Evolutionary conservation across 129 eudicot species (phyloP).

Genomic region (Helianthus annuus): DNA sequence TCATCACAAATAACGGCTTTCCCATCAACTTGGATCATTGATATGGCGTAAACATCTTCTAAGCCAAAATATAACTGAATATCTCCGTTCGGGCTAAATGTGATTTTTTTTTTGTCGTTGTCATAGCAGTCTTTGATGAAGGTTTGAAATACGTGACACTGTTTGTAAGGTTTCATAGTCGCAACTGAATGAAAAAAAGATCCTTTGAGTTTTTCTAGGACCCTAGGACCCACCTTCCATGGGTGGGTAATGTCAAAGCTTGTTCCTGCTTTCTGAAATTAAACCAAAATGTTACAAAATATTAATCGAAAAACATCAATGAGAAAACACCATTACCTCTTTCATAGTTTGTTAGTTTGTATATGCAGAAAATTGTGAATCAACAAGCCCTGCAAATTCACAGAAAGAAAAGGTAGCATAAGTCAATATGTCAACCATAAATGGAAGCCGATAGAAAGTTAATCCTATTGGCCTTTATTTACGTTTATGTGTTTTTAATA

Average conservation of each 20-base stretch:
- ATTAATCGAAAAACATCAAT: background rate
- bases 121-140: background rate
- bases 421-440: background rate
- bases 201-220: background rate
- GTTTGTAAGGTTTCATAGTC: background rate
- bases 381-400: slow-evolving; percentile 1
- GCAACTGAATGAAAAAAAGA: background rate
- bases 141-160: background rate
- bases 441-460: too few species aligned
- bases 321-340: background rate
- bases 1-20: background rate
- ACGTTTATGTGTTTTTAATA: too few species aligned
- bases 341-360: background rate
- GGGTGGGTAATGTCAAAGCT: background rate
- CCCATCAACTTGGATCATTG: background rate
- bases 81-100: background rate
- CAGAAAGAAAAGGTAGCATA: background rate
- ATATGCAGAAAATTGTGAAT: background rate
- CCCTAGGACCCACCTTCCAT: background rate
- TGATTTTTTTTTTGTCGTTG: background rate
- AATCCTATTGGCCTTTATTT: too few species aligned
- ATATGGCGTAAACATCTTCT: background rate
- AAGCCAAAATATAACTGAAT: background rate
- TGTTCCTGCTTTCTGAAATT: background rate
- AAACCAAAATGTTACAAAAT: background rate